These are phyloP conservation scores for Trametes cubensis DNA, from an alignment of 768 basidiomycete genomes.

Conservation along the genomic window DNA sequence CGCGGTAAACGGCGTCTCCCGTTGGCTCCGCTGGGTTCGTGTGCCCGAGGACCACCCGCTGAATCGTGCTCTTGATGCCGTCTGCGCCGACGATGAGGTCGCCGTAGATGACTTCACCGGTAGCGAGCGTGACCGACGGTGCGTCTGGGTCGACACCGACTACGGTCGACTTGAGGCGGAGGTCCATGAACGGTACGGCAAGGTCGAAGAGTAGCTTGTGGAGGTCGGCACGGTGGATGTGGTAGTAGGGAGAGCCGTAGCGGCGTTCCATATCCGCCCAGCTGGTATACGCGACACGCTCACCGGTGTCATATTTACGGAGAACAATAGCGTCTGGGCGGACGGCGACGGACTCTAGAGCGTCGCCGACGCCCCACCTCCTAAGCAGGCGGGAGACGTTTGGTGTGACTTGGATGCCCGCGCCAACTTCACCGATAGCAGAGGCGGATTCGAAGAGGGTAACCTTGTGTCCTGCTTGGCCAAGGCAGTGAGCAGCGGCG, in stretches of 20 bases:
- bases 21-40: constrained; percentile 51
- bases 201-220: constrained; percentile 44
- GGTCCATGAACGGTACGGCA: constrained; percentile 33
- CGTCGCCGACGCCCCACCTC: constrained; percentile 42
- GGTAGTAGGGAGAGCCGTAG: constrained; percentile 45
- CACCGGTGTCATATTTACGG: constrained; percentile 40
- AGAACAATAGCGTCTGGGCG: constrained; percentile 43
- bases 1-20: constrained; percentile 66
- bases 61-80: constrained; percentile 51
- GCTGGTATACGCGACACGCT: constrained; percentile 41
- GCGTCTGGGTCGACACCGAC: constrained; percentile 35
- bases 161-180: constrained; percentile 40
- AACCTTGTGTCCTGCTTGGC: constrained; percentile 43
- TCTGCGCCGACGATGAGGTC: constrained; percentile 45
- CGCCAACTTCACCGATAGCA: constrained; percentile 45
- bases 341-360: constrained; percentile 38
- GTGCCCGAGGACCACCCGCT: constrained; percentile 51
- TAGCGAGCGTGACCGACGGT: constrained; percentile 39
- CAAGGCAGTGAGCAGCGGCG: constrained; percentile 42
- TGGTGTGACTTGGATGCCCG: constrained; percentile 47
- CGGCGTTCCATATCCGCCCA: constrained; percentile 38
- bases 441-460: constrained; percentile 43
- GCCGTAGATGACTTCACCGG: constrained; percentile 40
- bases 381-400: constrained; percentile 42
- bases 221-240: constrained; percentile 48